Evolutionary conservation across 345 rosid species (phyloP), one percentile per base, ranked within the genome.

Genomic region (Raphanus raphanistrum): DNA sequence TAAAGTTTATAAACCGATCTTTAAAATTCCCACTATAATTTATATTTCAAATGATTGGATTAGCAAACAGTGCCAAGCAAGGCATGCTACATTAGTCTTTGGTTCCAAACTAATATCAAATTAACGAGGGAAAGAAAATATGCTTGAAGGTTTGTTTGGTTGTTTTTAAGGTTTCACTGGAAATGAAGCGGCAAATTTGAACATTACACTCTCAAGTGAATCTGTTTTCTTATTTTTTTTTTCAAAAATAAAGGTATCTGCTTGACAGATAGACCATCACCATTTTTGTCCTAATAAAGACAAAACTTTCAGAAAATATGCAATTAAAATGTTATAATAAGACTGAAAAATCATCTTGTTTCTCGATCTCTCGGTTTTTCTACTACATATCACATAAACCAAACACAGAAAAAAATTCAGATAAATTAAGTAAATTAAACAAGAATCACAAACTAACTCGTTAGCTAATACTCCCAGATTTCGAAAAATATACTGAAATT

Each of bases 151-250:
- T 41, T 41, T 21, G 21, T 21, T 41, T 41, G 13, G 12, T 38
- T 41, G 52, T 12, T 45, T 45, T 45, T 1, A 43, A 55, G 21
- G 73, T 60, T 38, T 26, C 38, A 28, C 11, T 60, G 0, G 13
- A 63, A 63, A 65, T 8, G 64, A 70, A 77, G 81, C 81, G 77
- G 81, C 81, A 78, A 66, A 72, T 45, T 66, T 15, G 43, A 78
- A 78, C 38, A 36, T 16, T 5, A 15, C 10, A 59, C 10, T 10
- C 28, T 63, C 54, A 11, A 13, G 32, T 26, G 4, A 11, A 65
- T 58, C 25, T 0, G 43, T 25, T 9, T 8, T 36, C 11, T 2
- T 41, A 10, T 31, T 6, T 8, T 36, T 41, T 2, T 41, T 41
- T 31, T 6, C 6, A 12, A 70, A 69, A 69, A 21, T 0, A 63